Conservation (phyloP, 345 rosid species). For the Anacardium occidentale region DNA sequence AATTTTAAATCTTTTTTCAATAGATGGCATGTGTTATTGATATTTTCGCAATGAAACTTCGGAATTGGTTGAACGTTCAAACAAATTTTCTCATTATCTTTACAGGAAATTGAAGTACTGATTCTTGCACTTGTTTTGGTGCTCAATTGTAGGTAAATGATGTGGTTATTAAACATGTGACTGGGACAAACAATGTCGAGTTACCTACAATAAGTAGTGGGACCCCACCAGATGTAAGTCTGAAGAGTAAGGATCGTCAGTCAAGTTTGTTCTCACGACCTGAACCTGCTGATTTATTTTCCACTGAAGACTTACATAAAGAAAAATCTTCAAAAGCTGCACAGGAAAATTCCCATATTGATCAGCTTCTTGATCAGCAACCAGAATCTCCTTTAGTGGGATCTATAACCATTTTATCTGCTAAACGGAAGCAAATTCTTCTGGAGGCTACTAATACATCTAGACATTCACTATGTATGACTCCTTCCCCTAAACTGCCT, state of each 20-base stretch:
- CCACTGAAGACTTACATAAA: constrained; percentile 23
- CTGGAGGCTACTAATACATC: constrained; percentile 32
- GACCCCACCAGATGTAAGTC: constrained; percentile 19
- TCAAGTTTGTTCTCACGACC: constrained; percentile 23
- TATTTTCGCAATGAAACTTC: not conserved
- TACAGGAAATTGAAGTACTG: constrained; percentile 2
- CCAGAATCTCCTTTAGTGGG: constrained; percentile 33
- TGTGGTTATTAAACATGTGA: constrained; percentile 7
- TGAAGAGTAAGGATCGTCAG: constrained; percentile 23
- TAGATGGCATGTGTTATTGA: not conserved
- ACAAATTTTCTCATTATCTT: not conserved
- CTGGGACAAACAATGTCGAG: constrained; percentile 21
- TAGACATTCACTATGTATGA: constrained; percentile 31
- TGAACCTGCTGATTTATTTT: constrained; percentile 34
- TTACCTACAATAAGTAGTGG: constrained; percentile 18
- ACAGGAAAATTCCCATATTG: constrained; percentile 14
- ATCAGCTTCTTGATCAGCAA: constrained; percentile 24
- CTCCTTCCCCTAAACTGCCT: constrained; percentile 60
- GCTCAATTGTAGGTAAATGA: constrained; percentile 34
- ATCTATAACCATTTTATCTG: constrained; percentile 38
- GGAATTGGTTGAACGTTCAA: not conserved
- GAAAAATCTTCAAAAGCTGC: constrained; percentile 16
- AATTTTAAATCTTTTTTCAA: constrained; percentile 6
- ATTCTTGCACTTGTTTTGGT: constrained; percentile 3
- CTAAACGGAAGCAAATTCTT: constrained; percentile 30